Percentiles rank a stretch among this genome's conserved stretches.
phyloP scores from a whole-genome alignment of 768 basidiomycete species.

The Boletus rubroflammeus region DNA sequence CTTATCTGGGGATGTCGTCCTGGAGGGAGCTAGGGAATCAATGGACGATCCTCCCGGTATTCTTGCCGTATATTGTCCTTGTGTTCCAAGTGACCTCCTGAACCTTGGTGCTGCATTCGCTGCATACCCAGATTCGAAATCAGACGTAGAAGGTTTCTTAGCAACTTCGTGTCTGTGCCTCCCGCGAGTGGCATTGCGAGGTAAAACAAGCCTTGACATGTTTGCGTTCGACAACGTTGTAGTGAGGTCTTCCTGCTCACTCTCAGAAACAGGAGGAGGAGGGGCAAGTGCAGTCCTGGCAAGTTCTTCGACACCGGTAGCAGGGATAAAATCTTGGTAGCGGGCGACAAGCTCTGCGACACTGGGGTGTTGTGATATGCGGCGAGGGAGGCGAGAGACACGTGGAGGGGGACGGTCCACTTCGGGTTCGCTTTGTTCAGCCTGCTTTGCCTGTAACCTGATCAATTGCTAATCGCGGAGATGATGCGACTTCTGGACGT shows the following conservation, averaged over 20 bases:
- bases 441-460: constrained; percentile 18
- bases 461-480: constrained; percentile 5
- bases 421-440: constrained; percentile 21
- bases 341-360: constrained; percentile 86
- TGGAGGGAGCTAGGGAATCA: constrained; percentile 60
- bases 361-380: constrained; percentile 50
- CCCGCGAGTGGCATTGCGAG: constrained; percentile 41
- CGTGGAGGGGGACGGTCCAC: constrained; percentile 28
- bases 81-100: constrained; percentile 43
- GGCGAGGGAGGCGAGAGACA: constrained; percentile 62
- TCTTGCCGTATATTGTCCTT: constrained; percentile 45
- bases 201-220: constrained; percentile 21
- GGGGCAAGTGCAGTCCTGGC: constrained; percentile 69
- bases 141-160: constrained; percentile 66
- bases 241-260: constrained; percentile 63
- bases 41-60: constrained; percentile 41
- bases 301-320: constrained; percentile 68
- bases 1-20: constrained; percentile 75
- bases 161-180: constrained; percentile 45
- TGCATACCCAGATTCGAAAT: constrained; percentile 89
- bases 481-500: constrained; percentile 5
- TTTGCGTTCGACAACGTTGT: constrained; percentile 23
- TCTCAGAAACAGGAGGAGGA: constrained; percentile 62
- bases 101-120: constrained; percentile 86
- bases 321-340: constrained; percentile 74